A percentile compares a stretch with the other conserved stretches of the same genome.
phyloP scores from a whole-genome alignment of 441 rosid species.

The Kokia cookei region DNA sequence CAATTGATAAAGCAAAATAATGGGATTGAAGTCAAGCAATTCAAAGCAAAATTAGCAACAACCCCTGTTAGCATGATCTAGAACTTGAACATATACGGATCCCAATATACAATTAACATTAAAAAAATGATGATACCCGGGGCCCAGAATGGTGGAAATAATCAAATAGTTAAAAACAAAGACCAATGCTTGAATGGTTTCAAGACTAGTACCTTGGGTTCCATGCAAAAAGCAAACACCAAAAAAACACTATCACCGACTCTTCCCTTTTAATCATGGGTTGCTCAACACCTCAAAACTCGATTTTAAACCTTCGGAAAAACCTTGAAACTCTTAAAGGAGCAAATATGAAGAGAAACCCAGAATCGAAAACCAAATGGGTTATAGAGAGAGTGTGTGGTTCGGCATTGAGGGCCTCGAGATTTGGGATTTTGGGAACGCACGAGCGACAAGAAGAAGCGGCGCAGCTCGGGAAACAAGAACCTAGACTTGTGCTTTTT shows the following conservation, averaged over 20 bases:
- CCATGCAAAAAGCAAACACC: conserved; percentile 37
- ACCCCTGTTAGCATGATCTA: too few relatives aligned
- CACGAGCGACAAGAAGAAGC: conserved; percentile 42
- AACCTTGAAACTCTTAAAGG: neutral
- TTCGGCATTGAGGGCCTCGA: conserved; percentile 21
- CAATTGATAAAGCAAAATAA: neutral
- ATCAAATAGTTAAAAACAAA: conserved; percentile 26
- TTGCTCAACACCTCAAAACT: conserved; percentile 23
- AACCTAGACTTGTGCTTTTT: conserved; percentile 14
- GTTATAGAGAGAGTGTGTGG: conserved; percentile 9
- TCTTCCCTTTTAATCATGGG: neutral
- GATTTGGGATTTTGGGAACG: conserved; percentile 34
- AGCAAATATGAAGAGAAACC: neutral
- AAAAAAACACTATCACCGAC: neutral
- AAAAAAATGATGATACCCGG: too few relatives aligned
- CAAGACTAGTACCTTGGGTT: conserved; percentile 45
- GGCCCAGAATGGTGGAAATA: conserved; percentile 3
- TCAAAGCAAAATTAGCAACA: too few relatives aligned
- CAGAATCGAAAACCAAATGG: conserved; percentile 20
- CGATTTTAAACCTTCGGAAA: neutral
- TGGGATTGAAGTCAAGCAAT: neutral
- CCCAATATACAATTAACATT: too few relatives aligned
- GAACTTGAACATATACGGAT: too few relatives aligned
- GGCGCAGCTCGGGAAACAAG: conserved; percentile 36
- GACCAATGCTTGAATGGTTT: conserved; percentile 26